phyloP scores from a whole-genome alignment of 495 filamentous ascomycete species.

The Hypoxylon intermedium region DNA sequence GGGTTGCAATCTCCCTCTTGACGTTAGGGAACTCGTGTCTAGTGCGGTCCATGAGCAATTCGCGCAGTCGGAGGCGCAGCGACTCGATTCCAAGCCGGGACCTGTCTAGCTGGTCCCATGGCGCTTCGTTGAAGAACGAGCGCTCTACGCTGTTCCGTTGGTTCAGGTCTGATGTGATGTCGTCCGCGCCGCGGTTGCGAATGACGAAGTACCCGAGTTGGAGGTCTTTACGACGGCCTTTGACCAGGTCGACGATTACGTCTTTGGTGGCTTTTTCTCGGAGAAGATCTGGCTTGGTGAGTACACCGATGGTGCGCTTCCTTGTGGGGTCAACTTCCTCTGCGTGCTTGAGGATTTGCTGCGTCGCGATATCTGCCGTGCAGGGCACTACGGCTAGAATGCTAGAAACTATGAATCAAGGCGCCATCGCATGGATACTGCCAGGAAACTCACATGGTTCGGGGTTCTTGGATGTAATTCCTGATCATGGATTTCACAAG shows the following conservation, averaged over 20 bases:
- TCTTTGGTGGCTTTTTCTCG: slow-evolving; percentile 56
- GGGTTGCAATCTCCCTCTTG: slow-evolving; percentile 1
- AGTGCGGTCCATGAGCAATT: slow-evolving; percentile 16
- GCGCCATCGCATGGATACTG: no score
- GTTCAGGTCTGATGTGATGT: slow-evolving; percentile 28
- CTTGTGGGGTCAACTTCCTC: slow-evolving; percentile 53
- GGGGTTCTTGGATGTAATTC: slow-evolving; percentile 55
- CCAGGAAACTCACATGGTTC: slow-evolving; percentile 52
- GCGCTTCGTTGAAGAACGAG: slow-evolving; percentile 38
- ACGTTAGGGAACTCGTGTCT: slow-evolving; percentile 15
- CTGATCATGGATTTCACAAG: slow-evolving; percentile 49
- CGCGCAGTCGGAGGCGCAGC: slow-evolving; percentile 17
- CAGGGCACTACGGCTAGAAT: slow-evolving; percentile 58
- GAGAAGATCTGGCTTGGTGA: slow-evolving; percentile 63
- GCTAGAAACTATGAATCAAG: neutral
- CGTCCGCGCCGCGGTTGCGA: slow-evolving; percentile 53
- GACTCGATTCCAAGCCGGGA: slow-evolving; percentile 21
- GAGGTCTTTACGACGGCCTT: slow-evolving; percentile 42
- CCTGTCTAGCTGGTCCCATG: slow-evolving; percentile 14
- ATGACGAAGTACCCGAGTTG: slow-evolving; percentile 61
- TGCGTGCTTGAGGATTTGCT: slow-evolving; percentile 60
- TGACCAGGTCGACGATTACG: slow-evolving; percentile 52
- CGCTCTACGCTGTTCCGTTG: slow-evolving; percentile 41
- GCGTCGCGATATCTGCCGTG: slow-evolving; percentile 61
- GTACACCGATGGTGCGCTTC: slow-evolving; percentile 57